These are phyloP conservation scores for Rhodomyrtus psidioides DNA, from an alignment of 441 rosid species.

Conservation along the genomic window DNA sequence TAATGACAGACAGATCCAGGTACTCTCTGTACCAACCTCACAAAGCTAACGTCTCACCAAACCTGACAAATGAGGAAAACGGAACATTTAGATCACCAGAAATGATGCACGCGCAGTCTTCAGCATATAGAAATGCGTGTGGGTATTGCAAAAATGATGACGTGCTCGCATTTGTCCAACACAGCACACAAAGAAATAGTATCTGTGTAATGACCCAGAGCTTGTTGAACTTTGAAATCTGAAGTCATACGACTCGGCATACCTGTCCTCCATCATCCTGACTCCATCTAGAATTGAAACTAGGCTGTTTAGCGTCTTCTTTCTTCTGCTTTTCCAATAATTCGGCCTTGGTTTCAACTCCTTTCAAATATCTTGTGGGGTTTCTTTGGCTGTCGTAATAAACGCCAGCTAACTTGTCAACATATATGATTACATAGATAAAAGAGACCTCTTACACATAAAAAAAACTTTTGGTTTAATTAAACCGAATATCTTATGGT, in stretches of 20 bases:
- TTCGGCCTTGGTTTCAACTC: constrained; percentile 86
- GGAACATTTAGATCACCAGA: neutral
- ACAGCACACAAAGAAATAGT: neutral
- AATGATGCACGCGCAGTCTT: neutral
- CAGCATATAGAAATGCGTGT: neutral
- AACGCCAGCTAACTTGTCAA: constrained; percentile 76
- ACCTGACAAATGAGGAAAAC: constrained; percentile 32
- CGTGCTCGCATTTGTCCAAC: neutral
- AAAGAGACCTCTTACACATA: neutral
- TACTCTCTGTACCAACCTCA: constrained; percentile 66
- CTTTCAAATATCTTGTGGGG: constrained; percentile 76
- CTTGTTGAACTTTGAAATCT: neutral
- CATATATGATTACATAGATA: constrained; percentile 33
- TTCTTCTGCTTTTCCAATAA: constrained; percentile 79
- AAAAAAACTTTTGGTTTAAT: neutral
- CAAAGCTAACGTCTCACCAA: constrained; percentile 85
- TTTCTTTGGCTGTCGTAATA: constrained; percentile 71
- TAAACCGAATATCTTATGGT: neutral
- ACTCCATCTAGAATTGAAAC: constrained; percentile 94
- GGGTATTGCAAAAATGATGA: neutral
- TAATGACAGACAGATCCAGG: neutral
- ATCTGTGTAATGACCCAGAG: neutral
- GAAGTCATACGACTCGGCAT: neutral
- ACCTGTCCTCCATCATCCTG: constrained; percentile 93
- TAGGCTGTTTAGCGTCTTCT: constrained; percentile 79